Percentiles rank a stretch among this genome's conserved stretches.
These are phyloP conservation scores for Echites panduratus DNA, from an alignment of 257 asterid species.

Conservation along the genomic window DNA sequence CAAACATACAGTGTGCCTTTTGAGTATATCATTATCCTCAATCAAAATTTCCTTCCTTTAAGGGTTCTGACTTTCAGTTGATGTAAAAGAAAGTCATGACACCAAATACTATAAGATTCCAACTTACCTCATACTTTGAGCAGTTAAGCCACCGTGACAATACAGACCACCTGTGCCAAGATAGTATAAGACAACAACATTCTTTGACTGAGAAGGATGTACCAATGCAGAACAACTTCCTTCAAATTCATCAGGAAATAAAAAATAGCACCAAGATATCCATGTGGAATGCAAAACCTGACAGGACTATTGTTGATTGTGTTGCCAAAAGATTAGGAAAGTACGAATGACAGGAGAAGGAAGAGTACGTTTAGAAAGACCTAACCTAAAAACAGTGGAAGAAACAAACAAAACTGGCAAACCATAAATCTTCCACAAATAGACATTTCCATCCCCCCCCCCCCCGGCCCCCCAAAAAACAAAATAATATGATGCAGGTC, in stretches of 20 bases:
- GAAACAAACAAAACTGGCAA: not conserved
- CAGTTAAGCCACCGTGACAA: constrained; percentile 74
- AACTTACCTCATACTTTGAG: constrained; percentile 83
- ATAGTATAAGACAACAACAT: constrained; percentile 1
- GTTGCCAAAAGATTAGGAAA: not conserved
- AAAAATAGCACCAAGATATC: constrained; percentile 1
- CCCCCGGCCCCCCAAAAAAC: too few relatives aligned
- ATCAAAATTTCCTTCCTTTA: not conserved
- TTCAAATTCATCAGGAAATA: not conserved
- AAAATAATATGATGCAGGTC: not conserved
- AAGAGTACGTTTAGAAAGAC: not conserved
- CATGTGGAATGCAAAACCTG: not conserved
- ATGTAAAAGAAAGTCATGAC: not conserved
- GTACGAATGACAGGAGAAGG: not conserved
- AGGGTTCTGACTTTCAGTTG: not conserved
- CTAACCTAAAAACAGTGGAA: not conserved
- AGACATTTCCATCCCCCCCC: too few relatives aligned
- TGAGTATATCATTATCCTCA: not conserved
- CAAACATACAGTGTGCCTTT: not conserved
- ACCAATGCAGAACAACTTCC: not conserved
- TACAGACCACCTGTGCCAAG: constrained; percentile 68
- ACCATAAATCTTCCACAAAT: not conserved
- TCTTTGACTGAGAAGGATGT: constrained; percentile 6
- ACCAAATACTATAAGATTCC: not conserved
- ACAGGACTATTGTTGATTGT: not conserved